Evolutionary conservation across 805 yeast species (phyloP), one percentile per base, ranked within the genome.

Genomic region (Wickerhamomyces pijperi): DNA sequence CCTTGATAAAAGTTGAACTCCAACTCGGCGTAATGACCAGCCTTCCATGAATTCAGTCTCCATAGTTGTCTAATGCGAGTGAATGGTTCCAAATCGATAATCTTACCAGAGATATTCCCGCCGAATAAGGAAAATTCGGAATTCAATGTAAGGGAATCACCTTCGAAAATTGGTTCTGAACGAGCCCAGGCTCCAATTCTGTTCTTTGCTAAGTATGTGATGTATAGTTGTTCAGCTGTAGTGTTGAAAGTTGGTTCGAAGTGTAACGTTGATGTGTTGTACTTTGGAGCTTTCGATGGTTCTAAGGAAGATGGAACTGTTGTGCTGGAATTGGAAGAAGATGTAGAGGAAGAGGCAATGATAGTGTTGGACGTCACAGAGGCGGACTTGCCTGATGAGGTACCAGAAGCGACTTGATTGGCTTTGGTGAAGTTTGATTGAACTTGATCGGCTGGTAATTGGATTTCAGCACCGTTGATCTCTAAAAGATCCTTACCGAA

Each of bases 151-250:
- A 61, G 35, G 11, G 42, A 34, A 16, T 53, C 58, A 44, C 82
- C 66, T 51, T 70, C 72, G 39, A 85, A 70, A 21, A 56, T 60
- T 37, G 76, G 87, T 57, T 40, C 44, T 0, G 94, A 76, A 42
- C 95, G 76, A 1, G 95, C 71, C 97, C 97, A 92, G 1, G 88
- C 88, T n/a, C 79, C 75, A 13, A 92, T 80, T 46, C 94, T 68
- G 37, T 74, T 74, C 19, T 82, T 83, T 42, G 82, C 85, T 35
- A 84, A 58, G 31, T 92, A 71, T 1, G 97, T 83, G 34, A 72
- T 63, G 59, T 78, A 92, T 28, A 94, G 60, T 56, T 86, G 94
- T 45, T 82, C 85, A 1, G 96, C 94, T 3, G 94, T 72, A 13
- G 95, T 86, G 59, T 81, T 80, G 70, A 92, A 92, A 3, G 73